phyloP scores from a whole-genome alignment of 2,329 filamentous ascomycete species.

The Botrytis aclada region DNA sequence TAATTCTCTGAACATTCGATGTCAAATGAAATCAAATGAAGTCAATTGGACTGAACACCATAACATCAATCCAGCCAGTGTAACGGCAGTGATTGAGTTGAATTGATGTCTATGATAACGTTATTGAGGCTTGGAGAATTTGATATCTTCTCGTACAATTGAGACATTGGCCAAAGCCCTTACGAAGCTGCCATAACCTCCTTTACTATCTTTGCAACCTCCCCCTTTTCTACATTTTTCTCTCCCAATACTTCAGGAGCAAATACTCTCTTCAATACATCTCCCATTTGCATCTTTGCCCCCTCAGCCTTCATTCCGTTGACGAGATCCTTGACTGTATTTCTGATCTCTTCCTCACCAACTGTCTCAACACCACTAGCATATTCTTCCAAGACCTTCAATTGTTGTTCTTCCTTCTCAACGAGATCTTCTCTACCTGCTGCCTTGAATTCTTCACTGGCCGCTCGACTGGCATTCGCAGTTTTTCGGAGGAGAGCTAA shows the following conservation, averaged over 20 bases:
- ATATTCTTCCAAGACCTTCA: constrained; percentile 64
- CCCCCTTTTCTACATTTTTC: constrained; percentile 60
- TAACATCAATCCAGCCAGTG: neutral
- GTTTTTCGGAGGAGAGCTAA: constrained; percentile 65
- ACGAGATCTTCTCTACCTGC: constrained; percentile 67
- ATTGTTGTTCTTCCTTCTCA: constrained; percentile 66
- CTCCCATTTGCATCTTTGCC: constrained; percentile 52
- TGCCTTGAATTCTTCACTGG: constrained; percentile 59
- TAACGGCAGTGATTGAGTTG: neutral
- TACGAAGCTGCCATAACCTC: constrained; percentile 39
- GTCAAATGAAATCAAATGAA: neutral
- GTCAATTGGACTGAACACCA: neutral
- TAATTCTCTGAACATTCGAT: neutral
- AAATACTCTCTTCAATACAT: constrained; percentile 61
- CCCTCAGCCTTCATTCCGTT: constrained; percentile 47
- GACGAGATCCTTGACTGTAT: constrained; percentile 51
- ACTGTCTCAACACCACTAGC: constrained; percentile 55
- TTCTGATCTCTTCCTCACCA: constrained; percentile 55
- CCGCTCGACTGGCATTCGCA: constrained; percentile 54
- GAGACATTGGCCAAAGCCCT: neutral
- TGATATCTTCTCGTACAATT: neutral
- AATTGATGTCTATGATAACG: constrained; percentile 2
- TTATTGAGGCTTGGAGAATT: neutral
- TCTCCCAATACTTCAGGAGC: constrained; percentile 55
- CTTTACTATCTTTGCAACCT: constrained; percentile 61